Evolutionary conservation across 345 rosid species (phyloP).

Genomic region (Psidium guajava): DNA sequence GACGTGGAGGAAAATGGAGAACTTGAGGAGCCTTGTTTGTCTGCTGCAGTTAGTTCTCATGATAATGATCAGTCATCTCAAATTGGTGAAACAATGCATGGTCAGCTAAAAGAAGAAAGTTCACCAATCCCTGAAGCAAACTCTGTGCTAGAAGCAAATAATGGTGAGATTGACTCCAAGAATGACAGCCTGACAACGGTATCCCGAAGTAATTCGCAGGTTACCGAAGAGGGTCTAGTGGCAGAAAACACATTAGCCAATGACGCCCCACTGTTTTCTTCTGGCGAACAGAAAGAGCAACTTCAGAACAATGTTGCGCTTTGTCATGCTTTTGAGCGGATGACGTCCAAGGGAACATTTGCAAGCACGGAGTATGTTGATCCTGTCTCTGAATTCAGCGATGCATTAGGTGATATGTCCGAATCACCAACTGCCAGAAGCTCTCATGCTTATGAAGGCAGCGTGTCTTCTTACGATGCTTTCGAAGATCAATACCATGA

Average conservation of each 20-base stretch:
- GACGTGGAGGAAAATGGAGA: constrained; percentile 4
- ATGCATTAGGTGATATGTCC: constrained; percentile 12
- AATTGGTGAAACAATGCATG: constrained; percentile 3
- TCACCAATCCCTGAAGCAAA: constrained; percentile 1
- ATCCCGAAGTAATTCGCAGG: background rate
- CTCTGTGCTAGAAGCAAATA: background rate
- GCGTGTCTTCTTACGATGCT: constrained; percentile 61
- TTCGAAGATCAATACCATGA: constrained; percentile 38
- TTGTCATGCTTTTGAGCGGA: background rate
- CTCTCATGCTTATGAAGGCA: constrained; percentile 56
- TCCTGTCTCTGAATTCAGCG: constrained; percentile 35
- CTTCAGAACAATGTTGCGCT: background rate
- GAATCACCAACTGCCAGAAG: constrained; percentile 37
- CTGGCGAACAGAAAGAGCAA: constrained; percentile 14
- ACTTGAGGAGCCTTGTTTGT: constrained; percentile 2
- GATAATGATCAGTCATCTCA: constrained; percentile 12
- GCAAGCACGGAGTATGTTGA: constrained; percentile 19
- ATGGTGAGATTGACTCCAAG: background rate
- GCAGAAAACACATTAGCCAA: background rate
- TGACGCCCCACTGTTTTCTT: background rate
- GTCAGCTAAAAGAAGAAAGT: constrained; percentile 7
- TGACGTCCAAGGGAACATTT: constrained; percentile 19
- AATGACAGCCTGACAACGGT: background rate
- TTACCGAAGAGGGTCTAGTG: background rate
- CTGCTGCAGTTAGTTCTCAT: constrained; percentile 1